phyloP scores from a whole-genome alignment of 2,329 filamentous ascomycete genomes.

The Periglandula ipomoeae region DNA sequence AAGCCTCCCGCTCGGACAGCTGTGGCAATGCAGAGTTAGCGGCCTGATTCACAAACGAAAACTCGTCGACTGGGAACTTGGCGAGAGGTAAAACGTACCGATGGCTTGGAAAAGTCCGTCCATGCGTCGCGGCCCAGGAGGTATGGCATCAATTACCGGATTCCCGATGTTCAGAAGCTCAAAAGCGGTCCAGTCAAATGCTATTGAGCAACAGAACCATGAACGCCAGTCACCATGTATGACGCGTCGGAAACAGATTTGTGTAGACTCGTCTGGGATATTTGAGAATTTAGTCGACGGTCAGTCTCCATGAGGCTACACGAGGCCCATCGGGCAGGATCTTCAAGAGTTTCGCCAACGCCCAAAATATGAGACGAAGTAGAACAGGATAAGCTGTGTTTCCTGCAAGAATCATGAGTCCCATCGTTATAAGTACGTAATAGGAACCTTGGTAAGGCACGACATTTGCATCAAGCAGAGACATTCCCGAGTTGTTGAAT shows the following conservation, averaged over 20 bases:
- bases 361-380: constrained; percentile 51
- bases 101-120: constrained; percentile 58
- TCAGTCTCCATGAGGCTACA: constrained; percentile 32
- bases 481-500: constrained; percentile 66
- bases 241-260: constrained; percentile 52
- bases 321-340: neutral
- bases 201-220: constrained; percentile 41
- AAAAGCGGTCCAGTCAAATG: constrained; percentile 50
- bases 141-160: constrained; percentile 40
- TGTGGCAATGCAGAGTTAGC: constrained; percentile 8
- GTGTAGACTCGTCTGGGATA: constrained; percentile 52
- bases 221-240: constrained; percentile 55
- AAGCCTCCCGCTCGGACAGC: constrained; percentile 58
- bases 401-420: constrained; percentile 51
- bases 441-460: constrained; percentile 46
- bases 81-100: constrained; percentile 24
- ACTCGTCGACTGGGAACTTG: neutral
- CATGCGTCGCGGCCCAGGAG: constrained; percentile 44
- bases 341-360: constrained; percentile 2
- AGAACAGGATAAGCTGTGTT: constrained; percentile 60
- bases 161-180: constrained; percentile 58
- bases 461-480: constrained; percentile 57
- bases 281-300: constrained; percentile 43
- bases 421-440: constrained; percentile 44
- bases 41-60: too few relatives aligned